Evolutionary conservation across 129 eudicot genomes (phyloP).

Genomic region (Chrysanthemum lavandulifolium): DNA sequence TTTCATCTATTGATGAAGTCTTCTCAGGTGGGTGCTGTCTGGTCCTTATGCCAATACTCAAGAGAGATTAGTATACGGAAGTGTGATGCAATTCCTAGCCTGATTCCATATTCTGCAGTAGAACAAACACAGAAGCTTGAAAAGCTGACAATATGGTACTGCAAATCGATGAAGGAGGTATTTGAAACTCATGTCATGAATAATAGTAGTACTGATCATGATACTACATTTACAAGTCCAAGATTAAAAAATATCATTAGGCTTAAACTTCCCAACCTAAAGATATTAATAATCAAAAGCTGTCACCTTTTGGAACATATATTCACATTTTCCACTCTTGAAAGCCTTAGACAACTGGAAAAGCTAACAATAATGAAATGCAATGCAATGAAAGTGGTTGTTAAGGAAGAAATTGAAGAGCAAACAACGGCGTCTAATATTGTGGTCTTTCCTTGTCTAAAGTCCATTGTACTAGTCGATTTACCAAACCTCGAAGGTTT

Average conservation of each 20-base stretch:
- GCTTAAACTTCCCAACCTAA: background rate
- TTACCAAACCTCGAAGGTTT: conserved; percentile 4
- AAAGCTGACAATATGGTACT: background rate
- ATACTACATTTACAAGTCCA: background rate
- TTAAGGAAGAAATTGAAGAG: background rate
- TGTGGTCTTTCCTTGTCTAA: background rate
- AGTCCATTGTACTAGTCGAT: background rate
- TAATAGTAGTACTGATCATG: too few relatives aligned
- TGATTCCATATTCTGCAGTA: conserved; percentile 14
- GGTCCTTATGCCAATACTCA: background rate
- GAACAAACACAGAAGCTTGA: background rate
- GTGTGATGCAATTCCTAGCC: background rate
- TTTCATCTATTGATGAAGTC: background rate
- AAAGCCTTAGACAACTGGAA: background rate
- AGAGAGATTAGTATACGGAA: background rate
- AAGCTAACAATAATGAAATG: background rate
- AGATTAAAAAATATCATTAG: background rate
- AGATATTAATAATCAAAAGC: background rate
- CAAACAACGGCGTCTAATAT: background rate
- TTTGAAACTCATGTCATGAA: background rate
- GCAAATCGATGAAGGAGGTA: background rate
- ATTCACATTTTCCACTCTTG: background rate
- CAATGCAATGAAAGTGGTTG: conserved; percentile 5
- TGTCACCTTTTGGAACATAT: background rate
- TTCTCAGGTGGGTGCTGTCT: background rate